Conservation (phyloP, 768 basidiomycete genomes). For the Exsudoporus frostii region DNA sequence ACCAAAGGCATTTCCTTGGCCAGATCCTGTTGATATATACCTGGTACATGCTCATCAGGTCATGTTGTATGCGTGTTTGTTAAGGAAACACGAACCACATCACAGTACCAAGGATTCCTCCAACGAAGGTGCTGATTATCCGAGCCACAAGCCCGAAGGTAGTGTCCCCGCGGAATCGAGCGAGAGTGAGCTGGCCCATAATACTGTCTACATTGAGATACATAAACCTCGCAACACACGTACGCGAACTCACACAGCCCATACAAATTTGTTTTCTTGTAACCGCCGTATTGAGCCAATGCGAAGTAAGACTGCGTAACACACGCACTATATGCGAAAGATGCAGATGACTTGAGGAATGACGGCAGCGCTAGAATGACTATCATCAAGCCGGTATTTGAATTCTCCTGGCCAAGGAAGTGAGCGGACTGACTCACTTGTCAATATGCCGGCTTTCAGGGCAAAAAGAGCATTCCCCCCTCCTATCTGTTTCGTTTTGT, state of each 20-base stretch:
- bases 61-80: not conserved
- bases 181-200: constrained; percentile 71
- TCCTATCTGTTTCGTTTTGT: constrained; percentile 37
- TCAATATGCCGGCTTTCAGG: constrained; percentile 65
- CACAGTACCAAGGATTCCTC: constrained; percentile 57
- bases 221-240: not conserved
- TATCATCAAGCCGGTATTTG: constrained; percentile 18
- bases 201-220: constrained; percentile 39
- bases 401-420: not conserved
- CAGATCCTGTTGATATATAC: constrained; percentile 67
- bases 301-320: not conserved
- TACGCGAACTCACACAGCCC: constrained; percentile 57
- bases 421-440: constrained; percentile 38
- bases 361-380: constrained; percentile 59
- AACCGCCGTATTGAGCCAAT: constrained; percentile 2
- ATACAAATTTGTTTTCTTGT: constrained; percentile 60
- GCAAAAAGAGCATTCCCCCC: constrained; percentile 66
- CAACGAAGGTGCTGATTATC: constrained; percentile 61
- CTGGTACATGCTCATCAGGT: constrained; percentile 30
- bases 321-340: constrained; percentile 55
- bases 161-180: constrained; percentile 75
- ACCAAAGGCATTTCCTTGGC: constrained; percentile 62
- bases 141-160: constrained; percentile 61
- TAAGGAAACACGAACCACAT: constrained; percentile 53
- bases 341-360: constrained; percentile 52